These are phyloP conservation scores for Sequoiadendron giganteum DNA, from an alignment of 75 land plant genomes.

Conservation along the genomic window DNA sequence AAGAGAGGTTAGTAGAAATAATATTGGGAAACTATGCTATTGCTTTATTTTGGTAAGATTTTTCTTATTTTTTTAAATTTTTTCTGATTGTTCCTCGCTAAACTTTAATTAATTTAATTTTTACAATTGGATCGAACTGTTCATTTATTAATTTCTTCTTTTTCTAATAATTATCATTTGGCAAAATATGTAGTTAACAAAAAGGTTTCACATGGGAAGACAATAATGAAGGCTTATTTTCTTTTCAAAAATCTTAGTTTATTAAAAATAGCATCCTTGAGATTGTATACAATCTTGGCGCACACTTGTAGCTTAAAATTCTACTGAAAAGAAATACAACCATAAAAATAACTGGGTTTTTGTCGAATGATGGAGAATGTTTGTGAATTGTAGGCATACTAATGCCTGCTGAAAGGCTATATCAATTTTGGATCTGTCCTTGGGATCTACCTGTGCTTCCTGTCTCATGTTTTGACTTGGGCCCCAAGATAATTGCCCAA, in stretches of 20 bases:
- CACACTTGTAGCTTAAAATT: too few species aligned
- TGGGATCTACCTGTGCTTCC: too few species aligned
- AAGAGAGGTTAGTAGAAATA: constrained; percentile 61
- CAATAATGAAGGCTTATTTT: background rate
- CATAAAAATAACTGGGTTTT: background rate
- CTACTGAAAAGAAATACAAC: background rate
- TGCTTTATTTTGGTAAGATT: background rate
- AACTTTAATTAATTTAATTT: too few species aligned
- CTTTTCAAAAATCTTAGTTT: background rate
- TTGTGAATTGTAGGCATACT: background rate
- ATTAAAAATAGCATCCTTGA: background rate
- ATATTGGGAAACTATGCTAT: background rate
- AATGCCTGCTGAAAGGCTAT: background rate
- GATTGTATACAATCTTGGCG: background rate
- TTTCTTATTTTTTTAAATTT: background rate
- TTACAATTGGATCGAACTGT: too few species aligned
- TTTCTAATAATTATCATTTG: too few species aligned
- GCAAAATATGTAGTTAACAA: too few species aligned
- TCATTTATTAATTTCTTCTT: too few species aligned
- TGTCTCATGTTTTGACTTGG: too few species aligned
- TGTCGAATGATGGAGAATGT: background rate
- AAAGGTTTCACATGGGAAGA: background rate
- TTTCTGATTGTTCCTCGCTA: background rate
- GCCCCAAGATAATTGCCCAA: background rate
- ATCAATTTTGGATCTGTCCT: background rate